Base-by-base conservation (phyloP, 257 asterid genomes). In the Solanum paucissectum region DNA sequence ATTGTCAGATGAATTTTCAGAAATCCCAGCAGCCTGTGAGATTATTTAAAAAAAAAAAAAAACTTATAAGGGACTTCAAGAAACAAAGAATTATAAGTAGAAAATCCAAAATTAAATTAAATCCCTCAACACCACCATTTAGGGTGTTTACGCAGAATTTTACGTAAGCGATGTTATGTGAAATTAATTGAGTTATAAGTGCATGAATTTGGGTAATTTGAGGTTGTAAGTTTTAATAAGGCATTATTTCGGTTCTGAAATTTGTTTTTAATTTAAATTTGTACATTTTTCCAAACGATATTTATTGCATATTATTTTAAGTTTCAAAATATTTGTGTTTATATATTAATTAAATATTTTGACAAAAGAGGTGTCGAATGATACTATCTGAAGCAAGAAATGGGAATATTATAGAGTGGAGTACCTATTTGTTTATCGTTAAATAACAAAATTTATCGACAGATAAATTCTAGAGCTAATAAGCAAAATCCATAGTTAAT, bases 1-100 rank as follows among this genome's bases (percentile, higher is more conserved):
- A 86, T 79, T 86, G 76, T 88, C 88, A 76, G 90, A 83, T 79
- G 62, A 69, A 64, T 88, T 87, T 86, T 74, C 86, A 83, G 60
- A 88, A 87, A 69, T 85, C 37, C 69, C 83, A 32, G 68, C 58
- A 38, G 34, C 60, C 66, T 84, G 71, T 87, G 49, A n/a, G 36
- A 86, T 60, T 75, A 40, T 44, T 44, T 90, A 37, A 74, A 18
- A 18, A 73, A 34, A 32, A 1, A 18, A 9, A 20, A 14, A 3
- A 33, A 20, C 8, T 52, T 52, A 6, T 5, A 33, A 72, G 25
- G 79, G 13, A 33, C 79, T 72, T 33, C 1, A 33, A 72, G 25
- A 72, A 29, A 72, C 12, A 71, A 71, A 71, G 5, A 73, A 73
- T 37, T 72, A 34, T 34, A 72, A 33, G 25, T 2, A 33, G 13